These are phyloP conservation scores for Daucus carota DNA, from an alignment of 129 eudicot genomes.

Conservation along the genomic window DH1_v3.0 NC_030386.2:36937001-36937500, in stretches of 20 bases:
- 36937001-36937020: conserved; percentile 21
- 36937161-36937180: conserved; percentile 12
- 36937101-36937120: conserved; percentile 39
- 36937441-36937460: conserved; percentile 24
- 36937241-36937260: conserved; percentile 27
- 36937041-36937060: conserved; percentile 50
- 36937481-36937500: conserved; percentile 28
- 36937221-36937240: conserved; percentile 10
- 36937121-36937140: conserved; percentile 48
- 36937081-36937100: conserved; percentile 34
- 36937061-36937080: conserved; percentile 40
- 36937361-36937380: conserved; percentile 52
- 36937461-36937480: conserved; percentile 37
- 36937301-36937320: conserved; percentile 17
- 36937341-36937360: conserved; percentile 33
- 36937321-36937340: conserved; percentile 28
- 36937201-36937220: neutral
- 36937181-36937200: conserved; percentile 17
- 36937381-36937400: conserved; percentile 29
- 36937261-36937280: conserved; percentile 17
- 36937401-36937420: conserved; percentile 41
- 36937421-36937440: conserved; percentile 57
- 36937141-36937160: conserved; percentile 38
- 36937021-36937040: conserved; percentile 13
- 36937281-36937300: conserved; percentile 16